Base-by-base conservation (phyloP, 2,329 filamentous ascomycete species). In the Emergomyces orientalis region DNA sequence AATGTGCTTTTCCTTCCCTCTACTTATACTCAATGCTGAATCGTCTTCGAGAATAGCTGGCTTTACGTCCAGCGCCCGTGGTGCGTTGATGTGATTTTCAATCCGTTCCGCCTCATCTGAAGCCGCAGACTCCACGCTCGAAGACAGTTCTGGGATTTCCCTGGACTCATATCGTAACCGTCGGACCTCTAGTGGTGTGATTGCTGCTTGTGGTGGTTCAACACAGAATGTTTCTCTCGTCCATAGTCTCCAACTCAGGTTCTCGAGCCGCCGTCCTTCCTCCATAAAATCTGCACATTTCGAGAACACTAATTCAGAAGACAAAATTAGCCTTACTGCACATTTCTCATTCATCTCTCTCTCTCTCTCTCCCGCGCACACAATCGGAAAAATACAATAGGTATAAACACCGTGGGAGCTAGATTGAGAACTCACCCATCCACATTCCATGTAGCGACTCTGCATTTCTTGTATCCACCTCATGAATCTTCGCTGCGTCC, bases 391-490 rank as follows among this genome's bases (percentile, higher is more conserved):
- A 47, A n/a, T 2, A 13, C n/a, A 32, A 13, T 45, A 45, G 11
- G 6, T 5, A 32, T n/a, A 64, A 37, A 37, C 4, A 37, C 34
- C 11, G n/a, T n/a, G n/a, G 4, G 61, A 62, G 27, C 30, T 59
- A n/a, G 32, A n/a, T 47, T 22, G 37, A 41, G 32, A 19, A 82
- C 89, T 84, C 79, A 96, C 91, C 90, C 75, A 91, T 93, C 91
- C 92, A 96, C 85, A 97, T 95, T 80, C 90, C 92, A 79, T 94
- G 95, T 60, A 97, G 85, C 73, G 92, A 95, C 78, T 96, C 90
- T 34, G 90, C 88, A 75, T 96, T 96, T 69, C 88, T 84, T 1
- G 93, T 96, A 78, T 97, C 92, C 72, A 97, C 91, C 75, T 95
- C 91, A 81, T 94, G 90, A 75, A 99, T 92, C 69, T 93, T 88